Conservation (phyloP, 2,329 filamentous ascomycete species). For the Leptographium wingfieldii region DNA sequence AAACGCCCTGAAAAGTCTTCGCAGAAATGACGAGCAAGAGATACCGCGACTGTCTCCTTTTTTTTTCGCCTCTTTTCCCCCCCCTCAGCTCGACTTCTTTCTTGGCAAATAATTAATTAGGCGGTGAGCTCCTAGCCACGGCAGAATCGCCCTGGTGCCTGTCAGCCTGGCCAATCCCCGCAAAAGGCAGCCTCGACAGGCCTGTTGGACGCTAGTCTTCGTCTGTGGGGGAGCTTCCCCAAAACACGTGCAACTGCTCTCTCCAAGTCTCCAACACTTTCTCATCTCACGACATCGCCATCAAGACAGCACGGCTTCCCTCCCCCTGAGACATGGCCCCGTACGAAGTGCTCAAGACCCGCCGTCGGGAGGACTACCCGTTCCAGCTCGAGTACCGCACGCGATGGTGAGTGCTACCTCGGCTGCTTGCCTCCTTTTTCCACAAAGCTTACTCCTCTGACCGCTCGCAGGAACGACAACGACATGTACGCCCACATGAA, state of each 20-base stretch:
- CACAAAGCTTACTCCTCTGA: background rate
- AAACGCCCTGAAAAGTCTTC: background rate
- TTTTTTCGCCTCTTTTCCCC: background rate
- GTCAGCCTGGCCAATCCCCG: background rate
- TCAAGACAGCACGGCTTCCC: background rate
- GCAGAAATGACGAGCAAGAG: background rate
- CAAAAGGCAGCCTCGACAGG: background rate
- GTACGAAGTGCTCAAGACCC: conserved; percentile 39
- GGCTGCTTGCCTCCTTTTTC: background rate
- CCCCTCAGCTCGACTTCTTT: background rate
- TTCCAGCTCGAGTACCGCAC: conserved; percentile 75
- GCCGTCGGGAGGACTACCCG: conserved; percentile 59
- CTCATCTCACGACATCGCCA: background rate
- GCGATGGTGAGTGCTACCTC: conserved; percentile 51
- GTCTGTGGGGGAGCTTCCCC: background rate
- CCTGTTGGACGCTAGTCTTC: conserved; percentile 2
- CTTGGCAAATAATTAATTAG: background rate
- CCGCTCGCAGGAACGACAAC: conserved; percentile 60
- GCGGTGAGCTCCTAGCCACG: background rate
- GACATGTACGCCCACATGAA: conserved; percentile 95
- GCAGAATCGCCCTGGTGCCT: background rate
- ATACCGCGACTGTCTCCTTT: background rate
- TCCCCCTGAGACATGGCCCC: conserved; percentile 17
- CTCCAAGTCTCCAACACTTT: background rate
- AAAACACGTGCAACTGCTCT: no score